A percentile compares a stretch with the other conserved stretches of the same genome.
These are phyloP conservation scores for Wickerhamiella spandovensis DNA, from an alignment of 805 yeast species.

Conservation along the genomic window DNA sequence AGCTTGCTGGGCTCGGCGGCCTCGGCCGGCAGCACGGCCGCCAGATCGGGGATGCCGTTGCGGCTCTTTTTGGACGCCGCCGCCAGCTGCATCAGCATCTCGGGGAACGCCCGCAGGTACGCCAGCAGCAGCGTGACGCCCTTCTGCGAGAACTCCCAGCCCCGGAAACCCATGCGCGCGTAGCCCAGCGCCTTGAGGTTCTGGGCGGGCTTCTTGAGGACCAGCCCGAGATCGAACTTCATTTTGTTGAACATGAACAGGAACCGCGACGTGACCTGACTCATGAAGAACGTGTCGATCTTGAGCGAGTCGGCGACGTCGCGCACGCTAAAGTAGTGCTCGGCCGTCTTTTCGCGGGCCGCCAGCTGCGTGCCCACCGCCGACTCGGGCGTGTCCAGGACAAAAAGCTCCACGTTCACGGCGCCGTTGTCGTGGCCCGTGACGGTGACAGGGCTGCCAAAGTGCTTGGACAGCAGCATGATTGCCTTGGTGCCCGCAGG, in stretches of 20 bases:
- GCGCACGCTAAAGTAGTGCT: conserved; percentile 51
- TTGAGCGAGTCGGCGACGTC: conserved; percentile 47
- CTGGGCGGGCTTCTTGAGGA: conserved; percentile 66
- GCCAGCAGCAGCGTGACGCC: conserved; percentile 54
- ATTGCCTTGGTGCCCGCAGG: conserved; percentile 61
- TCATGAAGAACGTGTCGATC: conserved; percentile 51
- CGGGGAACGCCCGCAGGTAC: conserved; percentile 50
- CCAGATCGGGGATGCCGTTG: conserved; percentile 16
- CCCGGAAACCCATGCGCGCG: conserved; percentile 47
- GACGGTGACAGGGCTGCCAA: conserved; percentile 56
- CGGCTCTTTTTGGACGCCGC: conserved; percentile 1
- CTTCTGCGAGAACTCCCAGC: conserved; percentile 74
- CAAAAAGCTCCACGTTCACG: conserved; percentile 20
- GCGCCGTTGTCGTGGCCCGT: conserved; percentile 26
- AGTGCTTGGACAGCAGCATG: conserved; percentile 74
- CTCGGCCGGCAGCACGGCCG: conserved; percentile 1
- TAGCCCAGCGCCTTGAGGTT: conserved; percentile 81
- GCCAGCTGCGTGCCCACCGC: conserved; percentile 50
- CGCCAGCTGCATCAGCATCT: conserved; percentile 35
- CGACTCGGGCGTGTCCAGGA: conserved; percentile 36
- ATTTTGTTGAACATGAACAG: conserved; percentile 35
- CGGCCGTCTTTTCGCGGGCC: conserved; percentile 38
- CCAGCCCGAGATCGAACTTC: conserved; percentile 62
- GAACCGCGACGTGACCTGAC: conserved; percentile 64
- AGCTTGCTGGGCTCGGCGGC: conserved; percentile 19